These are phyloP conservation scores for Clitoria ternatea DNA, from an alignment of 306 rosid genomes.

Conservation along the genomic window DNA sequence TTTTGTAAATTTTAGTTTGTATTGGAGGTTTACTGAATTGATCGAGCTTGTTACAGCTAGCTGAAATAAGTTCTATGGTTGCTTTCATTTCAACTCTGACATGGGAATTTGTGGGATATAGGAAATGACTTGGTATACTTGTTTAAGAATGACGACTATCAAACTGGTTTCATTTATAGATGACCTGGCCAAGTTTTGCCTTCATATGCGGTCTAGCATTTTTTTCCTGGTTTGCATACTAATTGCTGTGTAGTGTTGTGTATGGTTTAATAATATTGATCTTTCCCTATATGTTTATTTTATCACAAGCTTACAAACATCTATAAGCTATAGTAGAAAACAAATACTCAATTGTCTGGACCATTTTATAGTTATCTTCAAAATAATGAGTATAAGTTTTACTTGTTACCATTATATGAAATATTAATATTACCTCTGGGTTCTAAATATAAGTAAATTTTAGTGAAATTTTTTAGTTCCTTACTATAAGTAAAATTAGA, in stretches of 20 bases:
- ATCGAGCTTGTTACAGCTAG: slow-evolving; percentile 29
- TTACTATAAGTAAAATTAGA: too few species aligned
- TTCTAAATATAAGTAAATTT: too few species aligned
- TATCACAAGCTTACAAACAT: too few species aligned
- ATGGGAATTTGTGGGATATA: slow-evolving; percentile 9
- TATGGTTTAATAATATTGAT: not conserved
- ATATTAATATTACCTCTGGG: too few species aligned
- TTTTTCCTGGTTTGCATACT: too few species aligned
- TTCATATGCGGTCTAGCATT: not conserved
- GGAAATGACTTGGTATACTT: not conserved
- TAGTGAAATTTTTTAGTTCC: too few species aligned
- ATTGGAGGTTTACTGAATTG: slow-evolving; percentile 27
- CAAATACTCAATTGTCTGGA: not conserved
- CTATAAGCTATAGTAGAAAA: too few species aligned
- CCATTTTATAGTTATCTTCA: not conserved
- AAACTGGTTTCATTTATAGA: not conserved
- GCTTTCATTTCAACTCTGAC: slow-evolving; percentile 4
- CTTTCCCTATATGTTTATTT: not conserved
- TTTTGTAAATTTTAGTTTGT: slow-evolving; percentile 45
- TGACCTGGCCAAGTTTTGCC: not conserved
- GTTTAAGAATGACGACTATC: not conserved
- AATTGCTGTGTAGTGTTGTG: not conserved
- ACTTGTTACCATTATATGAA: too few species aligned
- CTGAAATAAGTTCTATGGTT: slow-evolving; percentile 14
- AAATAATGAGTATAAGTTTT: not conserved